These are phyloP conservation scores for Brassica balearica DNA, from an alignment of 441 rosid genomes.

Conservation along the genomic window DNA sequence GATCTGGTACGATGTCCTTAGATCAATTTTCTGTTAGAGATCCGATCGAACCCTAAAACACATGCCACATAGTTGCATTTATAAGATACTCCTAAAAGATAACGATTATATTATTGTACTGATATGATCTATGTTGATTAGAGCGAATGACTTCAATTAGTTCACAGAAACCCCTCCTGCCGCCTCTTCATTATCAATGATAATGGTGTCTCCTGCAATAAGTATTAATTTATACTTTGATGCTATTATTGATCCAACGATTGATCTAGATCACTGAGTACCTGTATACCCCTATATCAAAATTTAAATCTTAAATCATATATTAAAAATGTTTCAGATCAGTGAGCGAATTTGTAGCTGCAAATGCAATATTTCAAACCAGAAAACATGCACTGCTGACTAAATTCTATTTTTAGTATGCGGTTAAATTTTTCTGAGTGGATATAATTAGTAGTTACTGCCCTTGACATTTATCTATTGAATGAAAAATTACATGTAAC, in stretches of 20 bases:
- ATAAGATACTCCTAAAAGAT: not conserved
- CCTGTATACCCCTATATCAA: not conserved
- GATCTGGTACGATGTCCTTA: conserved; percentile 17
- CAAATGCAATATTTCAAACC: conserved; percentile 17
- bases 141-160: conserved; percentile 13
- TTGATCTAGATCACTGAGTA: not conserved
- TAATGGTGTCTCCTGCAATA: conserved; percentile 15
- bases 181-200: not conserved
- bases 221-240: not conserved
- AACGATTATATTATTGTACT: too few relatives aligned
- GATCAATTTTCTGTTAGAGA: conserved; percentile 13
- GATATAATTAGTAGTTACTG: not conserved
- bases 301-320: not conserved
- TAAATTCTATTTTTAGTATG: not conserved
- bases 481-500: not conserved
- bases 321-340: not conserved
- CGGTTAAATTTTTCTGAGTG: not conserved
- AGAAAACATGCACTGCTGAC: conserved; percentile 24
- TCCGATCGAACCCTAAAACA: conserved; percentile 28
- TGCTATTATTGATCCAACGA: conserved; percentile 16
- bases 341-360: conserved; percentile 12
- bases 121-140: not conserved
- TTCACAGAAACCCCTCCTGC: conserved; percentile 24
- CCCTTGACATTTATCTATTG: not conserved
- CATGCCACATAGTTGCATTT: conserved; percentile 5